A percentile compares a stretch with the other conserved stretches of the same genome.
phyloP scores from a whole-genome alignment of 257 asterid species.

The Scutellaria baicalensis region DNA sequence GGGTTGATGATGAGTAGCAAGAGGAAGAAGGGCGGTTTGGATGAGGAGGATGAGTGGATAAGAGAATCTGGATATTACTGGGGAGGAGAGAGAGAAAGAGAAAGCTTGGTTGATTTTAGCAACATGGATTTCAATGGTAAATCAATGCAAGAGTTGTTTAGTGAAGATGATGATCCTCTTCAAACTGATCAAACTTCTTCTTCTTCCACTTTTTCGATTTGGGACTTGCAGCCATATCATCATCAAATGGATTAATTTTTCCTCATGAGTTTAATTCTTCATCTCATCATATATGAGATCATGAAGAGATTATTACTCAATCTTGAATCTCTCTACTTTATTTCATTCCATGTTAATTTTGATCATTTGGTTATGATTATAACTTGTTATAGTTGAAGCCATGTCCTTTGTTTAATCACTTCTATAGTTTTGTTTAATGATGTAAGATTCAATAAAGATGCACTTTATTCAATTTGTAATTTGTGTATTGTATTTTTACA shows the following conservation, averaged over 20 bases:
- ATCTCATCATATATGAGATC: background rate
- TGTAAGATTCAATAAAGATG: no score
- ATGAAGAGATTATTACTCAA: background rate
- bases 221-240: no score
- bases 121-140: conserved; percentile 10
- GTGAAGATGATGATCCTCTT: conserved; percentile 19
- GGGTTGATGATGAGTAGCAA: conserved; percentile 8
- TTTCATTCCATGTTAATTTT: no score
- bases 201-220: no score
- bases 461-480: no score
- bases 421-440: no score
- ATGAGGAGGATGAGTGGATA: conserved; percentile 12
- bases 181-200: conserved; percentile 21
- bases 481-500: no score
- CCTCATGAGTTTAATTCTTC: no score
- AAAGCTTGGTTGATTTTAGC: background rate
- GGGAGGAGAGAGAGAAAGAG: conserved; percentile 21
- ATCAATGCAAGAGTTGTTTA: conserved; percentile 11
- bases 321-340: background rate
- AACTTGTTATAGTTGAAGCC: no score
- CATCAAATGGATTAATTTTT: background rate
- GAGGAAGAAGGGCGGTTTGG: conserved; percentile 27
- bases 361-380: no score
- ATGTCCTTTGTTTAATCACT: no score
- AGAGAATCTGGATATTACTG: conserved; percentile 22